These are phyloP conservation scores for Pseudopediastrum boryanum DNA, from an alignment of 139 green algal genomes.

Conservation along the genomic window DNA sequence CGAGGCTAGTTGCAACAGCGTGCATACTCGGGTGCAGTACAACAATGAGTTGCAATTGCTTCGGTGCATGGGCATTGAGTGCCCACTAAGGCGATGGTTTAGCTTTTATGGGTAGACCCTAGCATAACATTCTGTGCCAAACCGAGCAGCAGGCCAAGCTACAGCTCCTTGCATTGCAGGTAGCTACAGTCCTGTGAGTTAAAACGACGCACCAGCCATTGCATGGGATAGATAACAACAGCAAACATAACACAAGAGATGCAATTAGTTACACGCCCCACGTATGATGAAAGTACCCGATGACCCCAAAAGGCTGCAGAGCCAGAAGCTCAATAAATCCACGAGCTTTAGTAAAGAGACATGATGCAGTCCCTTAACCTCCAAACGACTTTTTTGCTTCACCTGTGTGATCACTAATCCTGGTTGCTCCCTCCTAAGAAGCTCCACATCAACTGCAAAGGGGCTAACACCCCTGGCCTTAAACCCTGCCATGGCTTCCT, in stretches of 20 bases:
- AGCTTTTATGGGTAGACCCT: too few relatives aligned
- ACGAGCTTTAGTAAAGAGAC: background rate
- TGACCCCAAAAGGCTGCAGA: background rate
- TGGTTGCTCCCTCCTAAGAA: background rate
- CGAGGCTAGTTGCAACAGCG: too few relatives aligned
- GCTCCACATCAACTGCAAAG: slow-evolving; percentile 6
- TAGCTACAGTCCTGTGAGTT: too few relatives aligned
- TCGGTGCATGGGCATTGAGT: too few relatives aligned
- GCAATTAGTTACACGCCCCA: background rate
- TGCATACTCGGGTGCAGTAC: too few relatives aligned
- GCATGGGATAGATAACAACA: too few relatives aligned
- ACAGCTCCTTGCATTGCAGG: too few relatives aligned
- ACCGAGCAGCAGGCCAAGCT: too few relatives aligned
- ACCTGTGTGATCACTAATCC: slow-evolving; percentile 24
- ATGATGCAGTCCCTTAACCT: background rate
- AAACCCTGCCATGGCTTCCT: slow-evolving; percentile 16
- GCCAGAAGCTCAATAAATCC: background rate
- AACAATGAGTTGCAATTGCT: too few relatives aligned
- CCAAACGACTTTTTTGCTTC: background rate
- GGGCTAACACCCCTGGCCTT: background rate
- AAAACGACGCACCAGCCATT: too few relatives aligned
- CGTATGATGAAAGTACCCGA: background rate
- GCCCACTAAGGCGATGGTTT: too few relatives aligned
- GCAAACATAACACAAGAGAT: background rate
- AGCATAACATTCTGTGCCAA: too few relatives aligned